These are phyloP conservation scores for Aspergillus sp. DNA, from an alignment of 2,329 filamentous ascomycete genomes.

Conservation along the genomic window DNA sequence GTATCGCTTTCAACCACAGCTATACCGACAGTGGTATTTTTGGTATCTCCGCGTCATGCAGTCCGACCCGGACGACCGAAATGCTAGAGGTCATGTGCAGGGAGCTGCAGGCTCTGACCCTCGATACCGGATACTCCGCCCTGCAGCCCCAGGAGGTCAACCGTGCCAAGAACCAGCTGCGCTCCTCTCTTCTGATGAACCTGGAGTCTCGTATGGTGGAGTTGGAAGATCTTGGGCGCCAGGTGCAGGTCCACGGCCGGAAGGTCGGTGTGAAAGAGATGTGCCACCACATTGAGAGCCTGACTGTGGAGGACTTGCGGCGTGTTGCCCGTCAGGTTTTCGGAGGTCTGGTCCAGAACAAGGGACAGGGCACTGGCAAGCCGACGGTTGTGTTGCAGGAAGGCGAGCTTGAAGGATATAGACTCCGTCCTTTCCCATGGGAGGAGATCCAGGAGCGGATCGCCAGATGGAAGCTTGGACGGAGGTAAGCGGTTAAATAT, in stretches of 20 bases:
- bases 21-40: constrained; percentile 96
- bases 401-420: constrained; percentile 70
- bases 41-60: constrained; percentile 84
- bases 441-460: constrained; percentile 87
- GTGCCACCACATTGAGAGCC: constrained; percentile 78
- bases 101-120: constrained; percentile 74
- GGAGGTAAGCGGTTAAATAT: constrained; percentile 43
- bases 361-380: constrained; percentile 75
- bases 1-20: constrained; percentile 93
- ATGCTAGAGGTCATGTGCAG: constrained; percentile 97
- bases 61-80: constrained; percentile 70
- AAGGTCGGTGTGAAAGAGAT: constrained; percentile 93
- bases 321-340: constrained; percentile 78
- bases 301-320: constrained; percentile 78
- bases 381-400: constrained; percentile 96
- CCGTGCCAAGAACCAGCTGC: constrained; percentile 94
- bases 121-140: constrained; percentile 70
- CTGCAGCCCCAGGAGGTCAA: constrained; percentile 76
- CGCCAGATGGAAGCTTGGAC: constrained; percentile 77
- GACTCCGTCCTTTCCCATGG: constrained; percentile 71
- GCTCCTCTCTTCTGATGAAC: constrained; percentile 91
- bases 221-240: constrained; percentile 88
- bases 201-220: constrained; percentile 96
- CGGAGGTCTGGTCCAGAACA: constrained; percentile 72
- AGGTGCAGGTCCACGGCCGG: constrained; percentile 93